Evolutionary conservation across 495 filamentous ascomycete genomes (phyloP).

Genomic region (Hyaloscypha bicolor): DNA sequence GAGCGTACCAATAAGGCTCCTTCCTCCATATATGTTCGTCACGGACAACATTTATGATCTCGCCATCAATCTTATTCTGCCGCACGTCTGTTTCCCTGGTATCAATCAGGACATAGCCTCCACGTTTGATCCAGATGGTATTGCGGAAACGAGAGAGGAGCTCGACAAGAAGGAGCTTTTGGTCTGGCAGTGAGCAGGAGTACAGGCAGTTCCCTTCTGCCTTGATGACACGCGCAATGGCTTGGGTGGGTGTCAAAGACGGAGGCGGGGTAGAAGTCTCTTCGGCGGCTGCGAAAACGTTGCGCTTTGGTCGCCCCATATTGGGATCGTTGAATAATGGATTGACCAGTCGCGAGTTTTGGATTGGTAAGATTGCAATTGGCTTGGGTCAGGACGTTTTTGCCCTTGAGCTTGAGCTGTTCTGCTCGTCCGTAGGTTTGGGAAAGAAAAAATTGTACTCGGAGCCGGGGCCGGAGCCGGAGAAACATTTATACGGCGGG

Average conservation of each 20-base stretch:
- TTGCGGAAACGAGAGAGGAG: constrained; percentile 81
- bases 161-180: constrained; percentile 69
- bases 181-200: constrained; percentile 61
- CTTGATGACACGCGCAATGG: constrained; percentile 74
- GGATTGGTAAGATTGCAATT: neutral
- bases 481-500: neutral
- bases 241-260: constrained; percentile 62
- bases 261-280: constrained; percentile 75
- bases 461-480: neutral
- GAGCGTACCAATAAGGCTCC: constrained; percentile 79
- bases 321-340: neutral
- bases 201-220: constrained; percentile 89
- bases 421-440: neutral
- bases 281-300: constrained; percentile 70
- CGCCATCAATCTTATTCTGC: constrained; percentile 79
- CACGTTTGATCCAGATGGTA: constrained; percentile 86
- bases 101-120: constrained; percentile 85
- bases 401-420: neutral
- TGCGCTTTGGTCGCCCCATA: constrained; percentile 78
- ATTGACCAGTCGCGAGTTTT: neutral
- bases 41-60: constrained; percentile 90
- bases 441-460: neutral
- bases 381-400: neutral
- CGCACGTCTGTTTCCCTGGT: constrained; percentile 61
- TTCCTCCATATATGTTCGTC: constrained; percentile 94